These are phyloP conservation scores for Arthrocladium fulminans DNA, from an alignment of 2,329 filamentous ascomycete species.

Conservation along the genomic window DNA sequence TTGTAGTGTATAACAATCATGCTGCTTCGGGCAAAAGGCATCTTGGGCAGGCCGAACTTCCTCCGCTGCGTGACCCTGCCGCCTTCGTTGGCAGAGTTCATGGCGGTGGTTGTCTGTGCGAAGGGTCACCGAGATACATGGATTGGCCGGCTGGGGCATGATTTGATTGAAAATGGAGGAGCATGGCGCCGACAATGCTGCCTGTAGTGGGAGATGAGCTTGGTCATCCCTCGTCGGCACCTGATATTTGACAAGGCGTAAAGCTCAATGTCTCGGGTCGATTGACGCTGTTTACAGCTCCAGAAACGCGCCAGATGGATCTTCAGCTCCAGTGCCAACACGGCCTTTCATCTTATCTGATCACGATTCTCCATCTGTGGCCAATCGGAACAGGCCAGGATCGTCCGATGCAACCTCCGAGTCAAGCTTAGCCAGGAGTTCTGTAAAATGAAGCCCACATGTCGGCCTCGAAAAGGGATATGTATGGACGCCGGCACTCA, in stretches of 20 bases:
- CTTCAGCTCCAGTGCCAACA: constrained; percentile 1
- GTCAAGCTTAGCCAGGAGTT: background rate
- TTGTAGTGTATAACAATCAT: no score
- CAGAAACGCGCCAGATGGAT: constrained; percentile 5
- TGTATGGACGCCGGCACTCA: constrained; percentile 2
- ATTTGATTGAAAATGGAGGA: background rate
- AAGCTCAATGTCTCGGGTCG: background rate
- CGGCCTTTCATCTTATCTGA: constrained; percentile 5
- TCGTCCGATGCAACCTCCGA: constrained; percentile 3
- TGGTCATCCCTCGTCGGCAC: background rate
- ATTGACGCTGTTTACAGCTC: constrained; percentile 2
- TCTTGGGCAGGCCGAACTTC: no score
- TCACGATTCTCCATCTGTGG: background rate
- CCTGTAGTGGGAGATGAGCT: background rate
- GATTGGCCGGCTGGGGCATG: background rate
- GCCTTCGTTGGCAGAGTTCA: no score
- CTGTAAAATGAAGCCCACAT: constrained; percentile 3
- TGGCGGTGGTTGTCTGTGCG: background rate
- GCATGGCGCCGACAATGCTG: background rate
- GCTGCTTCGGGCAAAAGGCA: no score
- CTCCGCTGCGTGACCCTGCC: no score
- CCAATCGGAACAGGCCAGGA: background rate
- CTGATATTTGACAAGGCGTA: background rate
- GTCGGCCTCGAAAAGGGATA: background rate
- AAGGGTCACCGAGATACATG: background rate